phyloP scores from a whole-genome alignment of 257 asterid species.

The Fraxinus quadrangulata region DNA sequence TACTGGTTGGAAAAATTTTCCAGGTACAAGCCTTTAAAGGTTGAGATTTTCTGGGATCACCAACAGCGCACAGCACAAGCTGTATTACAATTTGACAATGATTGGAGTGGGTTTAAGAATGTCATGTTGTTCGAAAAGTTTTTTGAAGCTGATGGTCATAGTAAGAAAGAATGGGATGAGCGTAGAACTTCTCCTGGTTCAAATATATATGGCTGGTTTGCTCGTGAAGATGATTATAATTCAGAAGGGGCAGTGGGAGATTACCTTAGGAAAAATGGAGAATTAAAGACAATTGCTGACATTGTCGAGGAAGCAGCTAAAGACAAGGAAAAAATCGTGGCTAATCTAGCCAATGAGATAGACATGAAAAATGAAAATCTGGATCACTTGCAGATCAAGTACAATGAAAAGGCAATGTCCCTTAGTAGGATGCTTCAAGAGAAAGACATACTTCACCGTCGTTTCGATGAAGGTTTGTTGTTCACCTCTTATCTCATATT shows the following conservation, averaged over 20 bases:
- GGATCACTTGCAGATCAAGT: slow-evolving; percentile 58
- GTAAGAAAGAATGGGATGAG: slow-evolving; percentile 58
- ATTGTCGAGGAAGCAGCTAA: slow-evolving; percentile 44
- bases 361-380: slow-evolving; percentile 68
- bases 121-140: slow-evolving; percentile 66
- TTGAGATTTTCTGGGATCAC: slow-evolving; percentile 48
- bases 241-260: slow-evolving; percentile 60
- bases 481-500: slow-evolving; percentile 16
- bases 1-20: slow-evolving; percentile 52
- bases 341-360: slow-evolving; percentile 62
- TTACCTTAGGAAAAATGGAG: slow-evolving; percentile 49
- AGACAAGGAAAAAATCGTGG: slow-evolving; percentile 52
- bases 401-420: slow-evolving; percentile 59
- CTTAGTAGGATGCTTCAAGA: slow-evolving; percentile 80
- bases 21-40: slow-evolving; percentile 52
- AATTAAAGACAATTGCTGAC: slow-evolving; percentile 52
- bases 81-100: slow-evolving; percentile 49
- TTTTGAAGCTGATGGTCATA: slow-evolving; percentile 46
- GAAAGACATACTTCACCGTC: slow-evolving; percentile 77
- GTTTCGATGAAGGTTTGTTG: slow-evolving; percentile 68
- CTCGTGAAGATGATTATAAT: slow-evolving; percentile 58
- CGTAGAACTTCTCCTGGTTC: slow-evolving; percentile 34
- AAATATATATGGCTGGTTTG: slow-evolving; percentile 62
- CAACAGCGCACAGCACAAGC: slow-evolving; percentile 38
- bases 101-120: slow-evolving; percentile 65